phyloP scores from a whole-genome alignment of 2,329 filamentous ascomycete genomes.

The Colletotrichum camelliae region DNA sequence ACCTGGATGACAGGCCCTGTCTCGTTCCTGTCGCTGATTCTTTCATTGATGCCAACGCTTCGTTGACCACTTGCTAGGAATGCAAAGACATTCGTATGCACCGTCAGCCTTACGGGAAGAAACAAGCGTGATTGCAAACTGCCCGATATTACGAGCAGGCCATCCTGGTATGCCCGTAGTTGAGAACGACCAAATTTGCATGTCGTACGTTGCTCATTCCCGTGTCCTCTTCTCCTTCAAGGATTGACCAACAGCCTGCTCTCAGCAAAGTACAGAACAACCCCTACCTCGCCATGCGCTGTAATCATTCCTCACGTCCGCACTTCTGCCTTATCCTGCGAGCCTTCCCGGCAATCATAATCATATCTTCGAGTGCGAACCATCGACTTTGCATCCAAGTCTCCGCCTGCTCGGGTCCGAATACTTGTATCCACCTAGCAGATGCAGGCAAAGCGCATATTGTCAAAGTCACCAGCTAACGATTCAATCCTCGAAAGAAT shows the following conservation, averaged over 20 bases:
- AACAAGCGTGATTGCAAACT: not conserved
- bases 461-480: not conserved
- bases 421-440: not conserved
- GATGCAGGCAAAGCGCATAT: not conserved
- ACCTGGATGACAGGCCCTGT: not conserved
- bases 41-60: not conserved
- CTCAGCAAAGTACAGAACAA: not conserved
- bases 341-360: not conserved
- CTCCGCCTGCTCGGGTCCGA: not conserved
- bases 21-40: not conserved
- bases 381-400: not conserved
- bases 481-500: not conserved
- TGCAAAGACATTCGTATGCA: not conserved
- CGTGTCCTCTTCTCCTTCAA: not conserved
- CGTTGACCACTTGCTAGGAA: not conserved
- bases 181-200: not conserved
- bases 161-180: too few relatives aligned
- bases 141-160: not conserved
- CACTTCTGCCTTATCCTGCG: not conserved
- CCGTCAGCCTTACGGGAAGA: not conserved
- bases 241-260: not conserved
- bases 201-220: not conserved
- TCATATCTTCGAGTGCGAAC: not conserved
- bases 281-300: not conserved
- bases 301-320: not conserved